phyloP scores from a whole-genome alignment of 768 basidiomycete genomes.

The Stropharia rugosoannulata region DNA sequence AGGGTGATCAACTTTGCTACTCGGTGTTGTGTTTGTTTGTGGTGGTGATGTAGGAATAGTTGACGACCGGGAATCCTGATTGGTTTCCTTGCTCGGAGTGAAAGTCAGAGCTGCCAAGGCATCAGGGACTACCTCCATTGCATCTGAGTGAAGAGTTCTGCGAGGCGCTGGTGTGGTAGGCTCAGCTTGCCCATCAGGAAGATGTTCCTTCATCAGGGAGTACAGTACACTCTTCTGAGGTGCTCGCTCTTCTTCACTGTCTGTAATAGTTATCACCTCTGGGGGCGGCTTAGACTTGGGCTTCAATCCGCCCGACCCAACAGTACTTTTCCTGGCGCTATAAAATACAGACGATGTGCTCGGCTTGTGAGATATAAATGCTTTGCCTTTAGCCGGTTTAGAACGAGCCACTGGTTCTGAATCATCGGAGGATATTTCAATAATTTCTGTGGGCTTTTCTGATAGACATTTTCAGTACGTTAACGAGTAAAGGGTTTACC shows the following conservation, averaged over 20 bases:
- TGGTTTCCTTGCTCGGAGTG: neutral
- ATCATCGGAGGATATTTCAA: slow-evolving; percentile 5
- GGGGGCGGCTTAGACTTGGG: neutral
- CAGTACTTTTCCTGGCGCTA: neutral
- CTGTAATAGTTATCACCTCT: neutral
- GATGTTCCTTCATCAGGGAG: too few relatives aligned
- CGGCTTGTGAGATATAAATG: neutral
- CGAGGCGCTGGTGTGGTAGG: neutral
- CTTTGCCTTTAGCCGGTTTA: neutral
- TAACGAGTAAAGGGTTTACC: neutral
- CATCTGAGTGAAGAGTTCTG: neutral
- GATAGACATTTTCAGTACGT: neutral
- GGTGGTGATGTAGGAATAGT: neutral
- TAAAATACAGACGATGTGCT: neutral
- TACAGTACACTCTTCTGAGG: too few relatives aligned
- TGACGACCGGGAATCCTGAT: neutral
- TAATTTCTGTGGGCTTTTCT: neutral
- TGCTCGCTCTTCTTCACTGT: neutral
- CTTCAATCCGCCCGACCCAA: neutral
- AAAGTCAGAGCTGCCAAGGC: neutral
- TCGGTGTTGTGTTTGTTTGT: neutral
- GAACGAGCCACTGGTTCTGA: neutral
- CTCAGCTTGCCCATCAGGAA: neutral
- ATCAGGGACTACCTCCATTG: neutral
- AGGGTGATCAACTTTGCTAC: neutral